A percentile compares a stretch with the other conserved stretches of the same genome.
phyloP scores from a whole-genome alignment of 495 filamentous ascomycete species.

The Chaetomium cochliodes region DNA sequence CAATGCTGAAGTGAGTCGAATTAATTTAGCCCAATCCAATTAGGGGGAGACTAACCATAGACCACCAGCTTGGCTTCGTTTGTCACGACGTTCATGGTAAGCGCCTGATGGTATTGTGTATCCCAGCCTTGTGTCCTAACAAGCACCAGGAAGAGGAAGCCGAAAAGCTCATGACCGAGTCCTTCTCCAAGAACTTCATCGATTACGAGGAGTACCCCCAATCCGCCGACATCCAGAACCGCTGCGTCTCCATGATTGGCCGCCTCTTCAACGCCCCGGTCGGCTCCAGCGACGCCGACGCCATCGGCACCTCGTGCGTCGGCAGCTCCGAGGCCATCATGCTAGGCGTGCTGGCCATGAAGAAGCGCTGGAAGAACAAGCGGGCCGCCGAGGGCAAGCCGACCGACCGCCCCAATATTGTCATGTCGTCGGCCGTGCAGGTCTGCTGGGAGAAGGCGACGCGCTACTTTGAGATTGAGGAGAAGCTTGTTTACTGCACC shows the following conservation, averaged over 20 bases:
- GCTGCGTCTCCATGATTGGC: conserved; percentile 92
- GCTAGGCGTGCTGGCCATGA: conserved; percentile 88
- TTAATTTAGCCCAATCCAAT: not conserved
- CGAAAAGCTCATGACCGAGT: conserved; percentile 85
- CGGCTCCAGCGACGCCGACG: conserved; percentile 45
- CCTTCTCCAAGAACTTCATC: conserved; percentile 89
- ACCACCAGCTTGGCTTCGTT: conserved; percentile 63
- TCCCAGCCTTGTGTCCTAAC: not conserved
- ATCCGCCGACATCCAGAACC: conserved; percentile 85
- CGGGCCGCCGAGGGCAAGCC: conserved; percentile 76
- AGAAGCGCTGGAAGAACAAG: conserved; percentile 88
- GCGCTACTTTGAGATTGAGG: conserved; percentile 91
- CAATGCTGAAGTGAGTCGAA: conserved; percentile 70
- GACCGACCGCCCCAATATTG: conserved; percentile 72
- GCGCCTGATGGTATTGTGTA: not conserved
- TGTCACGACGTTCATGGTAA: conserved; percentile 84
- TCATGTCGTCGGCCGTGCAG: conserved; percentile 92
- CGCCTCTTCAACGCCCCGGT: conserved; percentile 75
- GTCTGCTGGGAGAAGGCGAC: conserved; percentile 96
- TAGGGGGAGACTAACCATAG: conserved; percentile 9
- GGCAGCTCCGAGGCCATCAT: conserved; percentile 89
- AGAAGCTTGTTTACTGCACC: conserved; percentile 84
- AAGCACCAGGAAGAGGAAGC: conserved; percentile 72
- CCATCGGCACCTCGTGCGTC: conserved; percentile 82
- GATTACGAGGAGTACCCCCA: conserved; percentile 92